Evolutionary conservation across 495 filamentous ascomycete genomes (phyloP), one percentile per base, ranked within the genome.

Genomic region (Penicillium parvum): DNA sequence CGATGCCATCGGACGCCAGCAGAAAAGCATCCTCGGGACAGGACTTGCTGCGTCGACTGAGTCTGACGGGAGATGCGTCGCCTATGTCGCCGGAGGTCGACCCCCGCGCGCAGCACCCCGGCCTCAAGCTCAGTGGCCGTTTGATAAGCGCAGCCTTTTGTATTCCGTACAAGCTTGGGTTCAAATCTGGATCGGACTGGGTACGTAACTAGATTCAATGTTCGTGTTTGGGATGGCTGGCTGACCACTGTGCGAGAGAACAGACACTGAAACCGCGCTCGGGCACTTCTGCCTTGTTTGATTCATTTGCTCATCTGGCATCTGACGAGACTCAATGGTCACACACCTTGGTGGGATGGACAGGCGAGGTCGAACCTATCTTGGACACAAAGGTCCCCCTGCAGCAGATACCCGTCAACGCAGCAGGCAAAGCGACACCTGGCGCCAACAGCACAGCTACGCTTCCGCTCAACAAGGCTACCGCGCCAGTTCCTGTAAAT

Each of bases 311-410:
- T 12, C 83, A 90, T 62, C 77, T 96, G 17, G 85, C 86, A 6
- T 88, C 88, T 5, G 66, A 84, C 29, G 71, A 84, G 16, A 77
- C 79, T 6, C 75, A 77, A 15, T 96, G 88, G 88, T 84, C 86
- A 52, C 89, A 94, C 66, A 88, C 83, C 0, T 72, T 95, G 1
- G 84, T 96, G 35, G 90, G 85, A 14, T 96, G 90, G 90, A 91
- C 90, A 2, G 90, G 90, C 22, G 90, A 96, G 61, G 85, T 96
- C 32, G 77, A 85, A 38, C 65, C 71, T 3, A 61, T 72, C 7
- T 29, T 65, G 10, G 69, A 78, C 18, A 40, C 40, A 12, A 61
- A 58, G 43, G 11, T 35, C 2, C 63, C 65, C 10, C 42, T 68
- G 14, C 67, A 71, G 30, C 61, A 57, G 33, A 54, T 66, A 27